phyloP scores from a whole-genome alignment of 2,329 filamentous ascomycete genomes.

The Ophiosphaerella herpotricha region DNA sequence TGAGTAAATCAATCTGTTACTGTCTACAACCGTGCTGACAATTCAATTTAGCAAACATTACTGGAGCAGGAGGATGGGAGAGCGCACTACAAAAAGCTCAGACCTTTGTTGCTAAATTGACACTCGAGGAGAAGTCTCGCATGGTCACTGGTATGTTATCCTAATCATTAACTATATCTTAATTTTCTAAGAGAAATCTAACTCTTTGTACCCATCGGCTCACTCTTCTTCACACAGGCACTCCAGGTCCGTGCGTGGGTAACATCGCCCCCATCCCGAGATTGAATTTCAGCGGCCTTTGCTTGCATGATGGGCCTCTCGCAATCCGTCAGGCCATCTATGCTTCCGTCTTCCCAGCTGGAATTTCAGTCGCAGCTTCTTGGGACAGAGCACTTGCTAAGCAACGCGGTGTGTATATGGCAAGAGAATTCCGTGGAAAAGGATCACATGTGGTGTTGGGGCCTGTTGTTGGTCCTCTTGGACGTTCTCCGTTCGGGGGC shows the following conservation, averaged over 20 bases:
- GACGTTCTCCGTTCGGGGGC: conserved; percentile 45
- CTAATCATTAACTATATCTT: background rate
- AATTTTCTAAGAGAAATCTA: background rate
- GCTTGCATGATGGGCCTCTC: conserved; percentile 47
- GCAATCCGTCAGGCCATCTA: conserved; percentile 35
- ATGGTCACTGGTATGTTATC: conserved; percentile 30
- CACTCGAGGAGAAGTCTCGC: conserved; percentile 29
- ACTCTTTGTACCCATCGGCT: background rate
- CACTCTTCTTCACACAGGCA: conserved; percentile 12
- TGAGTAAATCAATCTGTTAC: conserved; percentile 4
- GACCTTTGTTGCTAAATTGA: conserved; percentile 26
- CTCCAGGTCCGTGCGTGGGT: conserved; percentile 37
- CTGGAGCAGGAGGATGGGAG: conserved; percentile 34
- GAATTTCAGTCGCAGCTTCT: conserved; percentile 45
- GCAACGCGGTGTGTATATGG: conserved; percentile 40
- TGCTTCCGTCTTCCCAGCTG: conserved; percentile 46
- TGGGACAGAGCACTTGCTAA: conserved; percentile 47
- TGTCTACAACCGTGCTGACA: background rate
- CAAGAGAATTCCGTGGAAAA: conserved; percentile 37
- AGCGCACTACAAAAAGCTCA: conserved; percentile 25
- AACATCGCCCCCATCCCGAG: conserved; percentile 44
- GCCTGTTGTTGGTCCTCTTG: conserved; percentile 56
- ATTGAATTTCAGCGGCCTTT: conserved; percentile 48
- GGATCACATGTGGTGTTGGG: conserved; percentile 51
- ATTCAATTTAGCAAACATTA: conserved; percentile 21